phyloP scores from a whole-genome alignment of 495 filamentous ascomycete genomes.

The Lasiosphaeria hispida region DNA sequence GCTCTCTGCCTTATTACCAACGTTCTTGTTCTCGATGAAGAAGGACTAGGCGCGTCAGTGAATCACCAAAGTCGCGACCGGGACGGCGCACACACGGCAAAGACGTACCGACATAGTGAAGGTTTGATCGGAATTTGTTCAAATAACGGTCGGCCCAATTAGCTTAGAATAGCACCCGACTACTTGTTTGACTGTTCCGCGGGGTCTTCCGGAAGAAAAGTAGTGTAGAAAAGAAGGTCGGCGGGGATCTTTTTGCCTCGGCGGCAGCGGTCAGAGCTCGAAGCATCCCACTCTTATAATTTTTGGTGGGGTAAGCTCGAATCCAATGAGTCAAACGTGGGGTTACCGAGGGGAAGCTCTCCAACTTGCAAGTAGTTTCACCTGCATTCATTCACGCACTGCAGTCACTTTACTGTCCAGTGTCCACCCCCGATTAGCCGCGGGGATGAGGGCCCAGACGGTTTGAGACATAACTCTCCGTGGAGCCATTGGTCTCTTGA shows the following conservation, averaged over 20 bases:
- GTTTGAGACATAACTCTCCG: too few relatives aligned
- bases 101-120: conserved; percentile 29
- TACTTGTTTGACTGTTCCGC: too few relatives aligned
- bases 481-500: too few relatives aligned
- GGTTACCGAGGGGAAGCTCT: conserved; percentile 6
- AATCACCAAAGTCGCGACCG: background rate
- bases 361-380: background rate
- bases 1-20: conserved; percentile 74
- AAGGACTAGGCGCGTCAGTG: conserved; percentile 36
- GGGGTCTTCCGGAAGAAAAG: too few relatives aligned
- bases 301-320: conserved; percentile 19
- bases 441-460: too few relatives aligned
- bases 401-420: too few relatives aligned
- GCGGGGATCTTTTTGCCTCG: too few relatives aligned
- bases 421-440: too few relatives aligned
- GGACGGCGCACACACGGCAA: background rate
- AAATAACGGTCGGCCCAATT: background rate
- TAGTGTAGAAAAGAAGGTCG: too few relatives aligned
- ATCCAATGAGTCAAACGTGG: conserved; percentile 25
- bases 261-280: too few relatives aligned
- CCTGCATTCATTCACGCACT: too few relatives aligned
- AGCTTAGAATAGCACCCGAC: too few relatives aligned
- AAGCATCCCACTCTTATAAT: background rate
- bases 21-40: conserved; percentile 85
- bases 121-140: background rate